A percentile compares a stretch with the other conserved stretches of the same genome.
Evolutionary conservation across 768 basidiomycete species (phyloP).

Genomic region (Gymnopilus dilepis): DNA sequence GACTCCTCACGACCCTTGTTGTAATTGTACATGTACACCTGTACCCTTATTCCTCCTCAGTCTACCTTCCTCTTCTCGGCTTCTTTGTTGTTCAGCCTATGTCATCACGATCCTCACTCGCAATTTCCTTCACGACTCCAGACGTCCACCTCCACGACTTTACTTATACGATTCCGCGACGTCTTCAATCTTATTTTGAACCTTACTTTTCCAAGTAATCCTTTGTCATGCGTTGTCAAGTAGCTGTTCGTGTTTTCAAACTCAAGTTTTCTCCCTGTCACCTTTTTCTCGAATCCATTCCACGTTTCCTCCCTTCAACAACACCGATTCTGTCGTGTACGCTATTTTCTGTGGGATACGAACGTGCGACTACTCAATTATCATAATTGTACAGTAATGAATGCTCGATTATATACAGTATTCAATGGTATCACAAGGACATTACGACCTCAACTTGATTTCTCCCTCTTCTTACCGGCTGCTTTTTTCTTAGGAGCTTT

Average conservation of each 20-base stretch:
- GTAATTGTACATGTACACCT: conserved; percentile 11
- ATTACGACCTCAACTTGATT: neutral
- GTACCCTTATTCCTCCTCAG: neutral
- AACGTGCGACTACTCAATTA: neutral
- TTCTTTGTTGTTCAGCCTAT: conserved; percentile 1
- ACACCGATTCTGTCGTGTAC: neutral
- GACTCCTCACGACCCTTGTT: conserved; percentile 10
- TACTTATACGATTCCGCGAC: conserved; percentile 4
- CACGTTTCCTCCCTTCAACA: neutral
- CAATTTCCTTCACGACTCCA: neutral
- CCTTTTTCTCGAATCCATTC: neutral
- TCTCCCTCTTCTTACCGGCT: conserved; percentile 25
- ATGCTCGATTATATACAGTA: conserved; percentile 1
- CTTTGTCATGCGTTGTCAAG: conserved; percentile 4
- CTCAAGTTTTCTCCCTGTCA: neutral
- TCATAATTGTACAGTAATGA: conserved; percentile 5
- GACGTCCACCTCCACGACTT: conserved; percentile 1
- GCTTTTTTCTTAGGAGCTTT: conserved; percentile 57
- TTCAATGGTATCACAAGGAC: neutral
- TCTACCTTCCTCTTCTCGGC: neutral
- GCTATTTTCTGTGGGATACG: neutral
- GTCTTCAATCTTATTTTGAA: conserved; percentile 6
- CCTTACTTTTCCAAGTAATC: conserved; percentile 13
- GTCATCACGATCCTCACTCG: neutral
- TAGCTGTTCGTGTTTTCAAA: conserved; percentile 4